Percentiles rank a stretch among this genome's conserved stretches.
Evolutionary conservation across 345 rosid species (phyloP).

Genomic region (Murraya paniculata): DNA sequence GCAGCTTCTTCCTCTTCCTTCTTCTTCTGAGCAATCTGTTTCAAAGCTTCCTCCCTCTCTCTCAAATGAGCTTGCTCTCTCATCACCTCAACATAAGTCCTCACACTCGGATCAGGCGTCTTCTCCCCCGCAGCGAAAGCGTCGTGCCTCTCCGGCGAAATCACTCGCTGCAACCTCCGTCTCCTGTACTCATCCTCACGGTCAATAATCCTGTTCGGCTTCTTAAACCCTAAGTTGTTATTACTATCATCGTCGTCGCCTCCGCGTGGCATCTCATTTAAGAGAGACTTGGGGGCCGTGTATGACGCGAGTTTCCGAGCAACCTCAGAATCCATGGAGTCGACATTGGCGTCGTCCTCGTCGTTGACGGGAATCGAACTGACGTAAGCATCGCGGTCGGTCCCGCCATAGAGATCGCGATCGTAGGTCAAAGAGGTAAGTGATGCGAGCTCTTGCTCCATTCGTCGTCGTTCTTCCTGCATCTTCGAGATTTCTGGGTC

Average conservation of each 20-base stretch:
- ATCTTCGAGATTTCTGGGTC: conserved; percentile 81
- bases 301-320: conserved; percentile 78
- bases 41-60: conserved; percentile 57
- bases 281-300: conserved; percentile 83
- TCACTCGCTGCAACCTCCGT: conserved; percentile 72
- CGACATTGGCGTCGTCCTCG: conserved; percentile 71
- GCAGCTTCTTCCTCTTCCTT: conserved; percentile 79
- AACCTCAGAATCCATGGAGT: conserved; percentile 60
- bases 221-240: conserved; percentile 49
- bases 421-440: conserved; percentile 70
- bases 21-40: conserved; percentile 60
- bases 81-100: conserved; percentile 86
- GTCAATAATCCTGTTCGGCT: conserved; percentile 71
- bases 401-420: conserved; percentile 73
- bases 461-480: conserved; percentile 70
- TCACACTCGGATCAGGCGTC: conserved; percentile 79
- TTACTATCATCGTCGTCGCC: conserved; percentile 52
- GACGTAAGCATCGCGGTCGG: conserved; percentile 62
- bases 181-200: conserved; percentile 91
- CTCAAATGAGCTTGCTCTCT: conserved; percentile 68
- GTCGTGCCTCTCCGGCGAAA: conserved; percentile 95
- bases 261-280: conserved; percentile 73
- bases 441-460: conserved; percentile 77
- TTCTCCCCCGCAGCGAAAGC: conserved; percentile 88
- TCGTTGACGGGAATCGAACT: conserved; percentile 80